Evolutionary conservation across 331 rosid species (phyloP), one percentile per base, ranked within the genome.

Genomic region (Rosa hybrid): DNA sequence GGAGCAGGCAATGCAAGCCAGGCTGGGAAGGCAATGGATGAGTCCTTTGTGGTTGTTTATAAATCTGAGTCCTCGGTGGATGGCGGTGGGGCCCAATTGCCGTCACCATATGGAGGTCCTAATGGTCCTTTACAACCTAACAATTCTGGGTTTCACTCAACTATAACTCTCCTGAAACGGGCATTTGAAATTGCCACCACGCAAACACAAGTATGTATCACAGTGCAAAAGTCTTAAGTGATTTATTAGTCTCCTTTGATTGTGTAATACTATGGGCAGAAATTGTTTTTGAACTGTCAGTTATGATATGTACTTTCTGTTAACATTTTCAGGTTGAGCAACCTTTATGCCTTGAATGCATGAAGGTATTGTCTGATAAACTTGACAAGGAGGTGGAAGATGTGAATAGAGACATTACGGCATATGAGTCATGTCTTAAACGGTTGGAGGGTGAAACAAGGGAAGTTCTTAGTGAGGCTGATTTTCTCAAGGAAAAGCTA

Each of bases 361-460:
- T 93, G 99, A 87, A 97, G 83, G 80, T 93, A 69, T 87, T 96
- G 84, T 93, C 96, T 20, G 97, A 93, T 78, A 91, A 96, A 86
- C 97, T 96, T 79, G 97, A 96, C 84, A 93, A 93, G 86, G 97
- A 93, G 88, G 92, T 90, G 77, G 97, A 93, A 87, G 99, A 96
- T 79, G 98, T 91, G 48, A 89, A 88, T 83, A 89, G 90, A 84
- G 99, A 96, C 86, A 91, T 90, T 63, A 92, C 86, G 84, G 93
- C 98, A 38, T 96, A 96, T 13, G 96, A 90, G 79, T 96, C 94
- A 71, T 96, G 99, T 77, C 94, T 96, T 76, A 90, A 86, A 81
- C 90, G 92, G 60, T 77, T 95, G 90, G 99, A 91, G 84, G 97
- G 98, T 51, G 97, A 90, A 81, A 50, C 92, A 48, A 84, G 91